Evolutionary conservation across 2,329 filamentous ascomycete species (phyloP).

Genomic region (Stachybotrys echinatus): DNA sequence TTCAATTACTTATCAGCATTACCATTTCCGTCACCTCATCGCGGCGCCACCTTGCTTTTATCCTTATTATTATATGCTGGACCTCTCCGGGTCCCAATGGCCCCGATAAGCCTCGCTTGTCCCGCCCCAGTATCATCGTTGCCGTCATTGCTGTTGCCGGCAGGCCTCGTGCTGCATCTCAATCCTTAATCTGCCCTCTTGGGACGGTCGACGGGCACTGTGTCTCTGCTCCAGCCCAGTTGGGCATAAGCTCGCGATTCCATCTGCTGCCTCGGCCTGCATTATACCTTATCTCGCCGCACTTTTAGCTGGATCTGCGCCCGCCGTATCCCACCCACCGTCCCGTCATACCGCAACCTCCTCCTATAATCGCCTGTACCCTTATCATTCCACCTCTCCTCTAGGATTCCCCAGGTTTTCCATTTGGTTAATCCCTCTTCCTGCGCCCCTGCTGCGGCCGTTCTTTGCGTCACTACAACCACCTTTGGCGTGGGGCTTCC

Average conservation of each 20-base stretch:
- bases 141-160: not conserved
- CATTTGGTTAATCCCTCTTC: not conserved
- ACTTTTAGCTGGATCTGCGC: not conserved
- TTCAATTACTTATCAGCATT: not conserved
- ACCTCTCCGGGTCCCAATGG: conserved; percentile 35
- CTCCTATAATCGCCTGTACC: conserved; percentile 5
- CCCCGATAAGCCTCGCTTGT: conserved; percentile 54
- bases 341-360: not conserved
- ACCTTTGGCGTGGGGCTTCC: not conserved
- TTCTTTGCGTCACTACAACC: not conserved
- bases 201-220: not conserved
- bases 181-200: too few relatives aligned
- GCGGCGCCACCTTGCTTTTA: not conserved
- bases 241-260: conserved; percentile 1
- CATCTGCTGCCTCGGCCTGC: not conserved
- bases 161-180: too few relatives aligned
- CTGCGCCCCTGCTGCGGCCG: not conserved
- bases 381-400: conserved; percentile 4
- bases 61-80: not conserved
- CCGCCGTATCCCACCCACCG: conserved; percentile 1
- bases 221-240: not conserved
- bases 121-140: conserved; percentile 41
- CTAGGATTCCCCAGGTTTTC: not conserved
- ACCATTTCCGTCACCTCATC: not conserved
- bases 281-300: not conserved